Percentiles rank a stretch among this genome's conserved stretches.
These are phyloP conservation scores for Puccinia coronata DNA, from an alignment of 1,284 basidiomycete genomes.

Conservation along the genomic window DNA sequence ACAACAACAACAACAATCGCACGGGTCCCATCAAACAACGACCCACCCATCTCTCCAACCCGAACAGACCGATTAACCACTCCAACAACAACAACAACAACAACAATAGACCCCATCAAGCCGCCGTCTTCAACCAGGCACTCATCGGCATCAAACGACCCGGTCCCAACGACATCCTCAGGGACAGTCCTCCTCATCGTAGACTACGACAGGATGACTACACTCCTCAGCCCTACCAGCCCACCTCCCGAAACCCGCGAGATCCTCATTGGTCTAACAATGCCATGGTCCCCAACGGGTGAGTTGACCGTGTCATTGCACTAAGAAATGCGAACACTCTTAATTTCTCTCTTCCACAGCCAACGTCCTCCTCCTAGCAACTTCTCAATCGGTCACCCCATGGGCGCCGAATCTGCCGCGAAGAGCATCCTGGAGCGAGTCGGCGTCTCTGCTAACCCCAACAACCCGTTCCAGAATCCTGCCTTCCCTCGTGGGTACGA, in stretches of 20 bases:
- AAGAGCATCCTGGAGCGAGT: conserved; percentile 49
- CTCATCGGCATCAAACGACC: conserved; percentile 41
- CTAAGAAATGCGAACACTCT: no score
- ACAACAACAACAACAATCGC: background rate
- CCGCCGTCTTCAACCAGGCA: conserved; percentile 41
- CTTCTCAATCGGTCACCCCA: conserved; percentile 25
- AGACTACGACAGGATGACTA: conserved; percentile 32
- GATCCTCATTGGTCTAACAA: conserved; percentile 26
- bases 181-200: conserved; percentile 48
- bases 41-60: background rate
- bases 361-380: conserved; percentile 25
- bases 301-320: no score
- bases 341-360: background rate
- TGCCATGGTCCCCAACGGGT: conserved; percentile 9
- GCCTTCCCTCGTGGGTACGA: conserved; percentile 30
- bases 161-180: conserved; percentile 28
- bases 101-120: background rate
- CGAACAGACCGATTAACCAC: background rate
- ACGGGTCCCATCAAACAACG: conserved; percentile 1
- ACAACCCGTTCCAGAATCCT: conserved; percentile 27
- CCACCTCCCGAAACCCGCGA: conserved; percentile 25
- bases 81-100: no score
- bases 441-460: conserved; percentile 30
- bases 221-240: background rate
- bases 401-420: conserved; percentile 28